Evolutionary conservation across 495 filamentous ascomycete species (phyloP).

Genomic region (Aspergillus sclerotioniger): DNA sequence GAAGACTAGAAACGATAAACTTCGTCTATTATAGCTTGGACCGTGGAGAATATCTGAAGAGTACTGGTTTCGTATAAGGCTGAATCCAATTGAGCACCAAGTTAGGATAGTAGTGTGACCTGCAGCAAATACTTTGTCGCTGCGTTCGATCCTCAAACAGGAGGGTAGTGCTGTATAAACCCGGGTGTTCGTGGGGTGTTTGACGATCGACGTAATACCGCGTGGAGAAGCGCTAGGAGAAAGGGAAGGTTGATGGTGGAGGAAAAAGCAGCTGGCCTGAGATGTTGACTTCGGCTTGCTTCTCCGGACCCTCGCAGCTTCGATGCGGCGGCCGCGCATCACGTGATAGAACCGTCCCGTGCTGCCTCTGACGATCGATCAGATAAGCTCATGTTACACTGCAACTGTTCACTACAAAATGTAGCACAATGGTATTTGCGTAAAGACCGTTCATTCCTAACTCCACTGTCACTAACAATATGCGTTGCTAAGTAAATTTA

Average conservation of each 20-base stretch:
- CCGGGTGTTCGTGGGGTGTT: not conserved
- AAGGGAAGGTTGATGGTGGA: not conserved
- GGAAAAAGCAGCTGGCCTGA: not conserved
- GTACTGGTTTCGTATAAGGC: not conserved
- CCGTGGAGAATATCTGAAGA: not conserved
- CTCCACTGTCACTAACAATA: not conserved
- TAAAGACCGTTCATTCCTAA: not conserved
- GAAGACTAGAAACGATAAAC: not conserved
- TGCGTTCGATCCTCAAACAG: not conserved
- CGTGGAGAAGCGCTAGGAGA: not conserved
- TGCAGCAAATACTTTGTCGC: not conserved
- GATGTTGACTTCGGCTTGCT: conserved; percentile 3
- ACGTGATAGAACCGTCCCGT: conserved; percentile 3
- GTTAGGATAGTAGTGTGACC: not conserved
- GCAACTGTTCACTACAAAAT: not conserved
- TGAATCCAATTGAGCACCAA: not conserved
- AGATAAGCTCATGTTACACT: conserved; percentile 1
- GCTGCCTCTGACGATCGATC: not conserved
- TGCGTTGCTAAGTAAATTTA: conserved; percentile 1
- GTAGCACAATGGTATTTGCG: not conserved
- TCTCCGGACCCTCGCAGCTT: conserved; percentile 1
- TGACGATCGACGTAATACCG: not conserved
- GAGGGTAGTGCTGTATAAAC: not conserved
- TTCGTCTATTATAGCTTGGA: not conserved
- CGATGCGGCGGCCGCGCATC: conserved; percentile 1